Evolutionary conservation across 495 filamentous ascomycete species (phyloP), one percentile per base, ranked within the genome.

Genomic region (Opeltia flavorubescens): DNA sequence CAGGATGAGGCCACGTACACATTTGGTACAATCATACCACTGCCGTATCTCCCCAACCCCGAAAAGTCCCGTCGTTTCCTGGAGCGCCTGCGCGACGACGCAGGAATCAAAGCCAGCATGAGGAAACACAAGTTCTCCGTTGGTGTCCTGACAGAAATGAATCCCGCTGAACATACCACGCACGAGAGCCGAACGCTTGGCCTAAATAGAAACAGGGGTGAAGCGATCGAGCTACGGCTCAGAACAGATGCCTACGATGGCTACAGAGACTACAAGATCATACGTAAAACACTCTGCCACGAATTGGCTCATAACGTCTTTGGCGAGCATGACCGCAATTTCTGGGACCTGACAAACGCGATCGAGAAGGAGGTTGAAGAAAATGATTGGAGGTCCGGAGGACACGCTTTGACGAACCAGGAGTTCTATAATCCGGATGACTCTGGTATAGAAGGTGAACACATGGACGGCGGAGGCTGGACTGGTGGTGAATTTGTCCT

Each of bases 241-340:
- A 72, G 91, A 12, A 95, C 91, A 5, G 91, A 98, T 63, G 86
- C 84, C 12, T 89, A 89, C 61, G 89, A 94, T 61, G 91, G 91
- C 5, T 98, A 89, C 53, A 63, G 91, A 15, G 84, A 95, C 58
- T 98, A 96, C 57, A 77, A 81, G 49, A 84, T 78, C 0, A 93
- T 98, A 25, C 71, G 91, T 35, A 86, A 84, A 55, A 95, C 91
- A 55, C 69, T 96, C 25, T 95, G 89, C 57, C 91, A 98, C 60
- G 91, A 98, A 71, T 68, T 98, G 34, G 80, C 89, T 59, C 91
- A 98, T 62, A 94, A 89, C 56, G 87, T 93, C 8, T 80, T 78
- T 57, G 73, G 80, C 0, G 75, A 81, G 1, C 91, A 98, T 62
- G 87, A 95, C 62, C 65, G 77, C 12, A 62, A 80, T 11, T 98